These are phyloP conservation scores for Epichloe aotearoae DNA, from an alignment of 2,329 filamentous ascomycete species.

Conservation along the genomic window DNA sequence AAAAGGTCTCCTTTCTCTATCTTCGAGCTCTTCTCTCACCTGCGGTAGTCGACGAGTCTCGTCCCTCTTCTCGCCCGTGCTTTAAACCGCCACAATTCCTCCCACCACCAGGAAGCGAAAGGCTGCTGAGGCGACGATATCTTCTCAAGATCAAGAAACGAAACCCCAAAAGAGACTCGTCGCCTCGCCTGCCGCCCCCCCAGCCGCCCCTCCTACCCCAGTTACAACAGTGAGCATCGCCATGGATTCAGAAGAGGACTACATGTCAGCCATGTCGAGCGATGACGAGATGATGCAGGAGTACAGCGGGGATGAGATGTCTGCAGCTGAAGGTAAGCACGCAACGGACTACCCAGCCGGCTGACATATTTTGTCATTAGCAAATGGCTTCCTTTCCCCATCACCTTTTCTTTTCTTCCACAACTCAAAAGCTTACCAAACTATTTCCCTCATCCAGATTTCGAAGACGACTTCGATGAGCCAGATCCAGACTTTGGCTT, in stretches of 20 bases:
- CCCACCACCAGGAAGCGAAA: conserved; percentile 47
- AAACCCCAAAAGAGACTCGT: conserved; percentile 40
- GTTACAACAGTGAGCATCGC: conserved; percentile 40
- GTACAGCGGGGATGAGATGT: conserved; percentile 61
- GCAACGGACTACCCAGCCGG: background rate
- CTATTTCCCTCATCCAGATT: conserved; percentile 27
- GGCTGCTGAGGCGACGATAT: conserved; percentile 51
- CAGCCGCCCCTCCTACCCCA: conserved; percentile 43
- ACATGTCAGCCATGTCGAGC: conserved; percentile 69
- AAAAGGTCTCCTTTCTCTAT: background rate
- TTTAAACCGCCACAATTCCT: conserved; percentile 40
- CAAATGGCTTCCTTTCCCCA: conserved; percentile 3
- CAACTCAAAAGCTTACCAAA: background rate
- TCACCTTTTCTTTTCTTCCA: background rate
- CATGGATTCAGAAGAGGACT: conserved; percentile 96
- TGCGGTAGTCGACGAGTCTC: background rate
- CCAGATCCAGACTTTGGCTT: conserved; percentile 42
- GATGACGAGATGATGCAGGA: conserved; percentile 63
- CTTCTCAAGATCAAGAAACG: conserved; percentile 29
- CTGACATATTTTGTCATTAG: no score
- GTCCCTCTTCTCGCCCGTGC: background rate
- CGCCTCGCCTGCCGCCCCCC: conserved; percentile 35
- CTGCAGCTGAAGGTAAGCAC: conserved; percentile 34
- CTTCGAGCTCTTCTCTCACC: background rate
- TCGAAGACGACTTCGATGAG: conserved; percentile 42